Percentiles rank a stretch among this genome's conserved stretches.
Evolutionary conservation across 2,329 filamentous ascomycete species (phyloP).

Genomic region (Akanthomyces muscarius): DNA sequence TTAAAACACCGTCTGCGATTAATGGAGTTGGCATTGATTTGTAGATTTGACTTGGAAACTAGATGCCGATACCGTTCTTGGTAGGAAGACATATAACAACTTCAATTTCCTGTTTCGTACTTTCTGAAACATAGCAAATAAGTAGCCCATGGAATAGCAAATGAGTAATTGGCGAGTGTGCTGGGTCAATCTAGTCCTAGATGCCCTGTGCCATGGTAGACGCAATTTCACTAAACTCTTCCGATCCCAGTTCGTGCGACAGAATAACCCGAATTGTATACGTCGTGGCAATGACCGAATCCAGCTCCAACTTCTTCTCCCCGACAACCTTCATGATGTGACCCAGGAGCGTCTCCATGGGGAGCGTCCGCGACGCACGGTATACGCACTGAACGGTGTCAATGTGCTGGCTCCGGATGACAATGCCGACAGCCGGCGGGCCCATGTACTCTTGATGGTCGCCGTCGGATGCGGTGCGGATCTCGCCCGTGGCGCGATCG

Average conservation of each 20-base stretch:
- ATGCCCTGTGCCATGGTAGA: too few species aligned
- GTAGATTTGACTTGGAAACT: too few species aligned
- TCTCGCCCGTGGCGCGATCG: slow-evolving; percentile 19
- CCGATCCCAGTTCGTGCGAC: background rate
- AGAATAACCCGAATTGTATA: slow-evolving; percentile 18
- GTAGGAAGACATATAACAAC: too few species aligned
- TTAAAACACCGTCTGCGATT: too few species aligned
- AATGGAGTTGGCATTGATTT: too few species aligned
- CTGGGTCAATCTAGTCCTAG: too few species aligned
- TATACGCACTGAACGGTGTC: slow-evolving; percentile 1
- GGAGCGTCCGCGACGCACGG: slow-evolving; percentile 17
- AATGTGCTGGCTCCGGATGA: slow-evolving; percentile 14
- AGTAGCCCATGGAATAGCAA: too few species aligned
- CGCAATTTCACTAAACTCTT: too few species aligned
- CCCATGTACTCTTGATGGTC: slow-evolving; percentile 12
- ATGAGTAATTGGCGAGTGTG: too few species aligned
- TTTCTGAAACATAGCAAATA: too few species aligned
- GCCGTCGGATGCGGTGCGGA: slow-evolving; percentile 2
- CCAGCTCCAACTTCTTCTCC: slow-evolving; percentile 14
- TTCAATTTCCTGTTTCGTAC: too few species aligned
- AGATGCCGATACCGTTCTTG: too few species aligned
- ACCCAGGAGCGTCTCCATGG: slow-evolving; percentile 13
- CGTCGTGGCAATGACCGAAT: slow-evolving; percentile 19
- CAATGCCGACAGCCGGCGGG: slow-evolving; percentile 18
- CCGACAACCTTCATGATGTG: slow-evolving; percentile 20